phyloP scores from a whole-genome alignment of 148 eudicot species.

The Hydrangea macrophylla region DNA sequence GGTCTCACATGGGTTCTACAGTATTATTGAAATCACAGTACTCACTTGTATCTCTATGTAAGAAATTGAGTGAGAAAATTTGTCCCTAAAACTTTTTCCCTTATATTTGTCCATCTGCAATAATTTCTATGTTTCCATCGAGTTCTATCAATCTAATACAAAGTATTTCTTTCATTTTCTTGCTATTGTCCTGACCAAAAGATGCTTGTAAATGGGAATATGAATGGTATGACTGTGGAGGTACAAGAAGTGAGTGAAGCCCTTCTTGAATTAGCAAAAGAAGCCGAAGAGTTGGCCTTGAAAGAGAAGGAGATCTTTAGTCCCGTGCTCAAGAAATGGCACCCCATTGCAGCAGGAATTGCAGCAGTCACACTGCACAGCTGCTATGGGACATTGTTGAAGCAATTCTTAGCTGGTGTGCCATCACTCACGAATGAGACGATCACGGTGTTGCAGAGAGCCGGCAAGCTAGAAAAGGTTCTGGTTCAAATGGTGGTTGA shows the following conservation, averaged over 20 bases:
- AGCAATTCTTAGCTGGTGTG: constrained; percentile 50
- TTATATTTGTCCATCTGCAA: not conserved
- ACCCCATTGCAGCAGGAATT: constrained; percentile 74
- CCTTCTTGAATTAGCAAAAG: constrained; percentile 52
- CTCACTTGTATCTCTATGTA: no score
- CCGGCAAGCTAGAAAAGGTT: constrained; percentile 78
- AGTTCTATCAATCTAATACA: not conserved
- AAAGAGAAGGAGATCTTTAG: constrained; percentile 74
- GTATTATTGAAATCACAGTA: no score
- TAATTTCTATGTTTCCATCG: not conserved
- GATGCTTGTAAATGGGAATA: constrained; percentile 51
- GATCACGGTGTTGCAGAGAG: constrained; percentile 56
- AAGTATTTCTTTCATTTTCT: not conserved
- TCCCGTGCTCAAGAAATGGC: constrained; percentile 72
- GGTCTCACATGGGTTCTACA: no score
- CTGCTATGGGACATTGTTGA: constrained; percentile 70
- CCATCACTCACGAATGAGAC: constrained; percentile 46
- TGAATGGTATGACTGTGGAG: constrained; percentile 27
- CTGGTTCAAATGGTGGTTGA: constrained; percentile 83
- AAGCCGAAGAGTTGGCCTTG: constrained; percentile 63
- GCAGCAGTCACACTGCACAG: constrained; percentile 74
- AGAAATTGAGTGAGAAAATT: no score
- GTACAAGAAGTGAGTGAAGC: constrained; percentile 45
- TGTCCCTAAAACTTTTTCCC: no score
- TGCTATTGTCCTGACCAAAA: constrained; percentile 13